Evolutionary conservation across 345 rosid genomes (phyloP), one percentile per base, ranked within the genome.

Genomic region (Turnera subulata): DNA sequence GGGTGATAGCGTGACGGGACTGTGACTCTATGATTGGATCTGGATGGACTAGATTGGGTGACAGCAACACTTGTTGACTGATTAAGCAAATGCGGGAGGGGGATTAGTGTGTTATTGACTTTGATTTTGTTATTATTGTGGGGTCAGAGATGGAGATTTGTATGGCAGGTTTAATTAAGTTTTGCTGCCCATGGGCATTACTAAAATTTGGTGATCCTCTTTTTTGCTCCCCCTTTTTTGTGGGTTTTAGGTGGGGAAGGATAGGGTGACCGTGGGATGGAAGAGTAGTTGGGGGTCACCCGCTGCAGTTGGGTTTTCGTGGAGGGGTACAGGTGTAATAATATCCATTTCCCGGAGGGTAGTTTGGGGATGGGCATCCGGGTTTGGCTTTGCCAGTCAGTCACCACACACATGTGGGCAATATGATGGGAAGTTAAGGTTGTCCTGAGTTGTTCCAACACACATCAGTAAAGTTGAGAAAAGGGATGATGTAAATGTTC

Each of bases 401-500:
- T 29, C 35, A 29, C 35, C n/a, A 15, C 26, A 50, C 60, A 59
- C 65, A 50, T 48, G 75, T 55, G 54, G 50, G 44, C 49, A 29
- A 10, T 15, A 55, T 55, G 70, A 58, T 46, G 79, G 58, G 78
- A 56, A 66, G 76, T 77, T 77, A 70, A 80, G 80, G 76, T 72
- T 80, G 85, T 75, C 85, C 18, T 44, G 56, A 37, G 50, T 32
- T 69, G 75, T 77, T 60, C 77, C 82, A 73, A 67, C 79, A 76
- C 63, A 48, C 56, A 26, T 38, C 26, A 29, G 55, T 23, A 55
- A 63, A 60, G 68, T 38, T 29, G 8, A 46, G 39, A 22, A 21
- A 16, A 56, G n/a, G 46, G 53, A 39, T 58, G 54, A 59, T 53
- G 66, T 66, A 50, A 46, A 50, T 68, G 70, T 55, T 39, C 37